Evolutionary conservation across 495 filamentous ascomycete species (phyloP), one percentile per base, ranked within the genome.

Genomic region (Tuber calosporum): DNA sequence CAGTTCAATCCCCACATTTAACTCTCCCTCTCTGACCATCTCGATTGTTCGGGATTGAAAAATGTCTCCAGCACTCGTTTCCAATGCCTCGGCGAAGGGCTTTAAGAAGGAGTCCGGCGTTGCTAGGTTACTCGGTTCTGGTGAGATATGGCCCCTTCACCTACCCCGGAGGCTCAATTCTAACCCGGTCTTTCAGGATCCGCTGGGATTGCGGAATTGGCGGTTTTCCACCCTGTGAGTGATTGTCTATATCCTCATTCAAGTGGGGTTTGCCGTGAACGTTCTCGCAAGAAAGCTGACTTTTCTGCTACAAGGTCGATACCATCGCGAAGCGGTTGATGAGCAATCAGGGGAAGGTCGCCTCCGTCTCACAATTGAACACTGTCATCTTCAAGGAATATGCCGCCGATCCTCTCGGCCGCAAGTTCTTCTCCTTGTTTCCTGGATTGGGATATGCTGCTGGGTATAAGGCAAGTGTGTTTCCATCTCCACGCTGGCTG

Each of bases 301-400:
- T 41, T 43, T 45, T 37, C n/a, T 7, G 4, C 42, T 67, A 19
- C 30, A 82, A 95, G 92, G 93, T 99, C 83, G 95, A 99, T 83
- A 99, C 95, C 62, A 97, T 93, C 73, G 93, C 95, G 68, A 99
- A 99, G 86, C 92, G 95, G 67, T 89, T 99, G 84, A 99, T 99
- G 95, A 97, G 93, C 89, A 98, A 99, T 83, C 90, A 97, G 81
- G 88, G 73, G 26, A 82, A 82, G 70, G 73, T 82, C 58, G 30
- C 48, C 80, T 83, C 86, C 39, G 67, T 83, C 22, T 72, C 85
- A 26, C 87, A 89, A 78, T 86, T 98, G 76, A 97, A 97, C 83
- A 83, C 88, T 74, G 92, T 98, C 83, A 90, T 99, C 82, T 98
- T 99, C 87, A 95, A 90, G 84, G 92, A 97, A 75, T 91, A 92